A percentile compares a stretch with the other conserved stretches of the same genome.
Evolutionary conservation across 2,329 filamentous ascomycete genomes (phyloP).

Genomic region (Bipolaris oryzae): DNA sequence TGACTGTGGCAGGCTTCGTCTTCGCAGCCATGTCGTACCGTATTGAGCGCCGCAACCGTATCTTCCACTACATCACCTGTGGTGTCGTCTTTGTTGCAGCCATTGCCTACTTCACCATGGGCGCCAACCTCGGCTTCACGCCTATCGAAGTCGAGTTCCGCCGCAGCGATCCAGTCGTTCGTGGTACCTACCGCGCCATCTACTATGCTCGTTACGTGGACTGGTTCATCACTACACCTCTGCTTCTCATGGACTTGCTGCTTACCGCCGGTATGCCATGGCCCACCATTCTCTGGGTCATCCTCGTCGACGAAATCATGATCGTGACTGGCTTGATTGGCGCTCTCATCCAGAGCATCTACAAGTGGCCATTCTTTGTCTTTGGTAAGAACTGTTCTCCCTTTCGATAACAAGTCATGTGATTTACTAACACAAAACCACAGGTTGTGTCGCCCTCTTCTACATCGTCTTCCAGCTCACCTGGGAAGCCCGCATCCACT

Average conservation of each 20-base stretch:
- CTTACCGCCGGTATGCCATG: slow-evolving; percentile 69
- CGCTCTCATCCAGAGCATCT: slow-evolving; percentile 64
- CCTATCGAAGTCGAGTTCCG: slow-evolving; percentile 67
- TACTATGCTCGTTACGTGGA: slow-evolving; percentile 72
- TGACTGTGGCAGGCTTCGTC: slow-evolving; percentile 60
- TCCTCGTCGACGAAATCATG: slow-evolving; percentile 70
- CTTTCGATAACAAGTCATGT: no score
- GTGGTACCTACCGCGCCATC: slow-evolving; percentile 64
- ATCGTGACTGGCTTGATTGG: slow-evolving; percentile 70
- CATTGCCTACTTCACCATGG: slow-evolving; percentile 71
- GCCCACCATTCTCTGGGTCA: slow-evolving; percentile 66
- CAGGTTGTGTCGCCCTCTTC: slow-evolving; percentile 55
- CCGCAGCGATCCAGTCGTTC: slow-evolving; percentile 52
- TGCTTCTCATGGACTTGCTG: slow-evolving; percentile 67
- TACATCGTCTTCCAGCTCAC: slow-evolving; percentile 67
- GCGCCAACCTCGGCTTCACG: slow-evolving; percentile 67
- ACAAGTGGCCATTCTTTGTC: slow-evolving; percentile 72
- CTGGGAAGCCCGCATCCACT: slow-evolving; percentile 62
- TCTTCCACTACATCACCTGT: slow-evolving; percentile 70
- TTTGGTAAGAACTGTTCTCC: slow-evolving; percentile 47
- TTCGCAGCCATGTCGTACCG: slow-evolving; percentile 60
- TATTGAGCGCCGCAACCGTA: slow-evolving; percentile 62
- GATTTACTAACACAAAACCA: neutral
- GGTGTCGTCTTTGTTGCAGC: slow-evolving; percentile 63
- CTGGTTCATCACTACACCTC: slow-evolving; percentile 68